A percentile compares a stretch with the other conserved stretches of the same genome.
Evolutionary conservation across 805 yeast genomes (phyloP).

Genomic region (Zygosaccharomyces gambellarensis): DNA sequence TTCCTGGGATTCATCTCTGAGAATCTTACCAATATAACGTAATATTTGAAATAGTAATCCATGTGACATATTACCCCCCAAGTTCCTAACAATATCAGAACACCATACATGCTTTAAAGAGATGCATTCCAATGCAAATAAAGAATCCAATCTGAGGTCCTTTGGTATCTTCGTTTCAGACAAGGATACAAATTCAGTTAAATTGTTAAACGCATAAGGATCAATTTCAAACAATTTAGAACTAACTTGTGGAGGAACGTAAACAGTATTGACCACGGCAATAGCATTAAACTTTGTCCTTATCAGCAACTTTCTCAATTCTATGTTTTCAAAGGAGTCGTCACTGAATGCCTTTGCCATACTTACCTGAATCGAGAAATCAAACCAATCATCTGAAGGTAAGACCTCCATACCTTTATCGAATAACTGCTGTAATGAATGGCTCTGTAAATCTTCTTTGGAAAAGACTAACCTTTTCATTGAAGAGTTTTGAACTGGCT

Average conservation of each 20-base stretch:
- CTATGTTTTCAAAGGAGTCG: slow-evolving; percentile 47
- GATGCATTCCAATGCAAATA: slow-evolving; percentile 63
- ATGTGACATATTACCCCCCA: slow-evolving; percentile 84
- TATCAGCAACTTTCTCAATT: slow-evolving; percentile 54
- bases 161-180: slow-evolving; percentile 49
- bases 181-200: slow-evolving; percentile 70
- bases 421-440: slow-evolving; percentile 56
- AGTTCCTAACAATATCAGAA: slow-evolving; percentile 65
- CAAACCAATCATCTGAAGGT: slow-evolving; percentile 61
- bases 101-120: slow-evolving; percentile 66
- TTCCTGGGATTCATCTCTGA: slow-evolving; percentile 37
- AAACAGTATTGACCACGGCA: slow-evolving; percentile 56
- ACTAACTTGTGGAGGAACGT: slow-evolving; percentile 53
- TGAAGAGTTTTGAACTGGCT: slow-evolving; percentile 34
- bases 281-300: slow-evolving; percentile 62
- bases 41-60: slow-evolving; percentile 73
- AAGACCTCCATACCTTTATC: slow-evolving; percentile 53
- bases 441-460: slow-evolving; percentile 53
- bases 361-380: slow-evolving; percentile 56
- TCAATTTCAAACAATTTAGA: slow-evolving; percentile 67
- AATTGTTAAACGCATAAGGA: slow-evolving; percentile 60
- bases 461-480: slow-evolving; percentile 47
- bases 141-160: slow-evolving; percentile 54
- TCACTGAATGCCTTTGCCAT: slow-evolving; percentile 69
- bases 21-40: slow-evolving; percentile 52